A percentile compares a stretch with the other conserved stretches of the same genome.
These are phyloP conservation scores for Cladophialophora bantiana DNA, from an alignment of 2,329 filamentous ascomycete genomes.

Conservation along the genomic window DNA sequence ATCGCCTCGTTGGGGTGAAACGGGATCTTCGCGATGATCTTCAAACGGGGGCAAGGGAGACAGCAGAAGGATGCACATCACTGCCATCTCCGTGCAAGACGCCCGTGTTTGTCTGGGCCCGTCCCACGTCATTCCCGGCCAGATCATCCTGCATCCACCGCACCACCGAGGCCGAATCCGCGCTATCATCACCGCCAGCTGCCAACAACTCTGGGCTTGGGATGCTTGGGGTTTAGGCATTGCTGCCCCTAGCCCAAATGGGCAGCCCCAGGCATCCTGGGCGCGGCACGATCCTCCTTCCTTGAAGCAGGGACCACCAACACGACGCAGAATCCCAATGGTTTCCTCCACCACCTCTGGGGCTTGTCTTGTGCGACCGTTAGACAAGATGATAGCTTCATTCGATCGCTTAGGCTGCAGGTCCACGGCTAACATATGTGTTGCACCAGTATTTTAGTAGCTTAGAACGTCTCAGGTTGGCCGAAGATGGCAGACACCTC, in stretches of 20 bases:
- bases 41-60: not conserved
- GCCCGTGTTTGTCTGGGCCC: not conserved
- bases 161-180: conserved; percentile 2
- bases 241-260: conserved; percentile 27
- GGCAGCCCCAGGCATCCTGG: conserved; percentile 16
- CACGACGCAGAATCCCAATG: conserved; percentile 1
- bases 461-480: conserved; percentile 45
- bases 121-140: conserved; percentile 22
- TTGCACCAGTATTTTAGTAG: conserved; percentile 45
- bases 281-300: conserved; percentile 28
- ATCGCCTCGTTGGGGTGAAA: conserved; percentile 14
- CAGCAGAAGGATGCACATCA: conserved; percentile 11
- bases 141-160: conserved; percentile 1
- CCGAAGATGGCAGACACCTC: conserved; percentile 39
- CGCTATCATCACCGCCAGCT: not conserved
- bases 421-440: conserved; percentile 39
- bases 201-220: conserved; percentile 15
- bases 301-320: conserved; percentile 16
- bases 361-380: conserved; percentile 24
- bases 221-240: conserved; percentile 26
- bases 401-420: conserved; percentile 36
- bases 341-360: conserved; percentile 21
- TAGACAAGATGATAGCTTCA: conserved; percentile 17
- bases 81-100: conserved; percentile 10
- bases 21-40: conserved; percentile 8